Base-by-base conservation (phyloP, 257 asterid genomes). In the Leonotis leonurus region DNA sequence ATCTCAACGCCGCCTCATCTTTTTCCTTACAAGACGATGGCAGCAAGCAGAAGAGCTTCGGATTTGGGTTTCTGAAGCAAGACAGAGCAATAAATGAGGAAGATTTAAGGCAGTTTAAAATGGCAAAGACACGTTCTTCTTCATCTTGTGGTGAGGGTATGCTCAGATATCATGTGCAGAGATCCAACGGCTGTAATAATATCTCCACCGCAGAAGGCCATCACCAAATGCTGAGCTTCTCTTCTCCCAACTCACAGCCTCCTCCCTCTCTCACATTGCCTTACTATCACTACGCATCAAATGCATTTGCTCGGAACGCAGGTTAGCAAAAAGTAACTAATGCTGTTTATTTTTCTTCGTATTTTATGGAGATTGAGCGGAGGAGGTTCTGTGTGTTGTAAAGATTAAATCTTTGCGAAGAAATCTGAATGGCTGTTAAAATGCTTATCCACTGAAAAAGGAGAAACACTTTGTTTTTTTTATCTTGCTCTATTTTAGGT, bases 191-290 rank as follows among this genome's bases (percentile, higher is more conserved):
- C 54, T n/a, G 36, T 45, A 6, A 33, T 45, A 40, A 35, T 46
- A 39, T 62, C 60, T 56, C 45, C 3, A 11, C 52, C 3, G n/a
- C 52, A 49, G 82, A 80, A 6, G 82, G 74, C 39, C 81, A 68
- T 61, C 90, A 73, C 32, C 98, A 91, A 50, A 92, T 89, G 99
- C 97, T 92, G 54, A 78, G 97, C 73, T 92, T 92, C 78, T 83
- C 99, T 20, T 60, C 87, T 14, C 86, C 92, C 10, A 78, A 70
- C 69, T 40, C 95, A 25, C 87, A 76, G 52, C 46, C 77, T 59
- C 29, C n/a, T n/a, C n/a, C n/a, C n/a, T n/a, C n/a, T n/a, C n/a
- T 45, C 14, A 17, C 89, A 57, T 72, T 70, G 26, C 87, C 92
- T 64, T 80, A 71, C 51, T 80, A 71, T 40, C 85, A 64, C 39